These are phyloP conservation scores for Aspergillus flavus DNA, from an alignment of 2,329 filamentous ascomycete genomes.

Conservation along the genomic window DNA sequence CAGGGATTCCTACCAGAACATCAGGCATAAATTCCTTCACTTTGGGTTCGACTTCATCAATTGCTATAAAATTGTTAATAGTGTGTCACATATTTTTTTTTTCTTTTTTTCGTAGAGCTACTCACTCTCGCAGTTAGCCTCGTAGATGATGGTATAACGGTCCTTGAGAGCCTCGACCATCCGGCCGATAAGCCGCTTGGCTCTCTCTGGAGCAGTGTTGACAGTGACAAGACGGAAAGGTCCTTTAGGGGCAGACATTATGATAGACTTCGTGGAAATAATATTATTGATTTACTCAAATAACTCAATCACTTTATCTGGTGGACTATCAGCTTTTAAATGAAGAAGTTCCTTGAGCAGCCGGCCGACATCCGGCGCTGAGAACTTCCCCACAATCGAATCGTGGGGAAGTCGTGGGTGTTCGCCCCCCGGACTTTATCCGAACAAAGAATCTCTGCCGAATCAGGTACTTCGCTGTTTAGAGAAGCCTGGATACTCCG, in stretches of 20 bases:
- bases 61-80: conserved; percentile 32
- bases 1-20: conserved; percentile 50
- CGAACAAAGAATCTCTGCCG: conserved; percentile 19
- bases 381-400: conserved; percentile 21
- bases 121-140: conserved; percentile 64
- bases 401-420: conserved; percentile 16
- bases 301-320: background rate
- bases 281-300: background rate
- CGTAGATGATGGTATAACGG: conserved; percentile 63
- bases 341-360: background rate
- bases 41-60: conserved; percentile 58
- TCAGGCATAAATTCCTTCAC: conserved; percentile 58
- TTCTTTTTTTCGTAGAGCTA: background rate
- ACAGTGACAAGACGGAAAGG: conserved; percentile 68
- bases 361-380: conserved; percentile 3
- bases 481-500: background rate
- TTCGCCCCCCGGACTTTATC: conserved; percentile 12
- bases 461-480: background rate
- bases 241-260: conserved; percentile 49
- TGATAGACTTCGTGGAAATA: conserved; percentile 9
- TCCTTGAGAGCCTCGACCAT: conserved; percentile 65
- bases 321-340: background rate
- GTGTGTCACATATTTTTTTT: background rate
- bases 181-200: conserved; percentile 63
- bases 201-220: conserved; percentile 68